Conservation (phyloP, 768 basidiomycete species). For the Lanmaoa rubissima region DNA sequence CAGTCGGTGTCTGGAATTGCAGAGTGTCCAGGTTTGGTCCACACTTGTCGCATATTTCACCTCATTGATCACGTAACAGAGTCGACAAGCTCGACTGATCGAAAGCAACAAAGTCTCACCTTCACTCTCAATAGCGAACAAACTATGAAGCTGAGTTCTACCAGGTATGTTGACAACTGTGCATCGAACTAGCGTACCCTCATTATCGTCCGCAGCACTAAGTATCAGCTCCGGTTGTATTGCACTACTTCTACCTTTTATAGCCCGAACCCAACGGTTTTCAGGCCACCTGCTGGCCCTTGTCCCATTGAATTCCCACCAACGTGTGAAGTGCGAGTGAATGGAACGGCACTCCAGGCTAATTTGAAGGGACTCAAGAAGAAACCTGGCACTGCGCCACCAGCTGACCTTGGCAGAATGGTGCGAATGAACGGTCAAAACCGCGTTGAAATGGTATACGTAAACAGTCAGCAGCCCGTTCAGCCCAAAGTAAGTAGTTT, state of each 20-base stretch:
- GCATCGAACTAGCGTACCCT: conserved; percentile 2
- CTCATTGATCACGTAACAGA: conserved; percentile 41
- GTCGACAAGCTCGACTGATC: conserved; percentile 75
- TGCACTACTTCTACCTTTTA: conserved; percentile 85
- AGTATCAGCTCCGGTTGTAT: conserved; percentile 81
- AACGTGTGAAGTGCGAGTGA: conserved; percentile 89
- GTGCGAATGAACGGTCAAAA: conserved; percentile 48
- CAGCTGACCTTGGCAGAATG: conserved; percentile 60
- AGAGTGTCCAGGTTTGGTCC: conserved; percentile 75
- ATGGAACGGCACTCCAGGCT: conserved; percentile 61
- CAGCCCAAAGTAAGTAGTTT: conserved; percentile 59
- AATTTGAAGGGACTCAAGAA: conserved; percentile 93
- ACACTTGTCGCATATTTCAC: background rate
- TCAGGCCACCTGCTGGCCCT: conserved; percentile 49
- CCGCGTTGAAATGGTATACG: conserved; percentile 84
- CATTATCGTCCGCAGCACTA: conserved; percentile 42
- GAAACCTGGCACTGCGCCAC: conserved; percentile 92
- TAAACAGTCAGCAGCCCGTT: conserved; percentile 80
- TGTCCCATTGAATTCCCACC: conserved; percentile 90
- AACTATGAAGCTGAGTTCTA: conserved; percentile 51
- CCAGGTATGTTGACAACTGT: conserved; percentile 43
- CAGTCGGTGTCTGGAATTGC: conserved; percentile 60
- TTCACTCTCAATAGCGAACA: conserved; percentile 73
- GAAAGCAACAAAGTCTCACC: conserved; percentile 56
- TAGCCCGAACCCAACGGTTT: conserved; percentile 45